Evolutionary conservation across 441 rosid species (phyloP).

Genomic region (Erysimum cheiri): DNA sequence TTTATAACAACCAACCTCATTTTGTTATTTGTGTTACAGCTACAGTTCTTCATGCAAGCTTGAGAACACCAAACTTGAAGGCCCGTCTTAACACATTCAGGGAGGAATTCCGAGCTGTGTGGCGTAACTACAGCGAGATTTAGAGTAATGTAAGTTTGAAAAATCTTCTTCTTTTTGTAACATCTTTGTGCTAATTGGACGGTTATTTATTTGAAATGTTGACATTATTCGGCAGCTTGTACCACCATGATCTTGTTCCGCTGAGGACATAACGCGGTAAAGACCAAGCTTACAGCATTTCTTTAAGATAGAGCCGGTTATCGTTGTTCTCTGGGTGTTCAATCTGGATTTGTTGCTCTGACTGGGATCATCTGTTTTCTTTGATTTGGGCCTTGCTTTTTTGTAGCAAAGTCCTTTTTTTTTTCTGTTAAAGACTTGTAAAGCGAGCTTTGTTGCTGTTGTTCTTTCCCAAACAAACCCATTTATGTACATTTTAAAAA

Average conservation of each 20-base stretch:
- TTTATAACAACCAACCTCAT: too few species aligned
- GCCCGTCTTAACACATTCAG: constrained; percentile 95
- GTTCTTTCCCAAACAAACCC: not conserved
- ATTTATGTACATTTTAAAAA: constrained; percentile 30
- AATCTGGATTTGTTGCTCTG: constrained; percentile 22
- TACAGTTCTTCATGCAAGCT: constrained; percentile 88
- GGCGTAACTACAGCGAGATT: constrained; percentile 98
- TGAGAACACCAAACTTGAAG: constrained; percentile 95
- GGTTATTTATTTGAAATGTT: not conserved
- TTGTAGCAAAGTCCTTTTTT: constrained; percentile 1
- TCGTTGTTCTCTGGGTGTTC: constrained; percentile 12
- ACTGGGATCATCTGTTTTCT: constrained; percentile 21
- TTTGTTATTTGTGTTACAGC: constrained; percentile 50
- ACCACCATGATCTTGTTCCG: constrained; percentile 5
- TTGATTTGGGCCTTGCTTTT: constrained; percentile 9
- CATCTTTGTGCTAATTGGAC: not conserved
- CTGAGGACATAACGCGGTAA: not conserved
- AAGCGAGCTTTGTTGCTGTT: constrained; percentile 32
- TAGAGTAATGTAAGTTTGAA: constrained; percentile 45
- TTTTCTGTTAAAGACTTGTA: constrained; percentile 23
- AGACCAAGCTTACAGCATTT: constrained; percentile 7
- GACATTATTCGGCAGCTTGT: constrained; percentile 17
- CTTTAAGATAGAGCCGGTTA: not conserved
- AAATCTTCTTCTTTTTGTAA: not conserved
- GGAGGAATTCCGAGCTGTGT: constrained; percentile 95